Evolutionary conservation across 345 rosid species (phyloP).

Genomic region (Aethionema arabicum): DNA sequence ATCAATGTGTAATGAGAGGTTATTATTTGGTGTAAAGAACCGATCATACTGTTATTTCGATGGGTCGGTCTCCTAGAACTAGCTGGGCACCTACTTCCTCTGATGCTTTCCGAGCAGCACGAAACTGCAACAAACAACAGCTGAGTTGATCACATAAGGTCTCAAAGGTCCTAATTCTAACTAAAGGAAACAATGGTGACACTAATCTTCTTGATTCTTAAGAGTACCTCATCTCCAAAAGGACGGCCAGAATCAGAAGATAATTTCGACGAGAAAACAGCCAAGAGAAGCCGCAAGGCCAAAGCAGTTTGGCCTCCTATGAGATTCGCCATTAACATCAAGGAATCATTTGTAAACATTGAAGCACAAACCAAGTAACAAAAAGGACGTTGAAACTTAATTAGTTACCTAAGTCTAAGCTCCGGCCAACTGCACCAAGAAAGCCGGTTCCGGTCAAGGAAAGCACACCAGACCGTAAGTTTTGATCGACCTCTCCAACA

Average conservation of each 20-base stretch:
- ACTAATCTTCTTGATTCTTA: background rate
- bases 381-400: background rate
- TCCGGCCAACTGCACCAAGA: constrained; percentile 80
- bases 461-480: constrained; percentile 52
- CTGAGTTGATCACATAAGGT: background rate
- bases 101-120: constrained; percentile 73
- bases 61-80: constrained; percentile 85
- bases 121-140: constrained; percentile 51
- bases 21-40: background rate
- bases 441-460: constrained; percentile 82
- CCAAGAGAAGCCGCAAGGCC: constrained; percentile 78
- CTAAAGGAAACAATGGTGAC: background rate
- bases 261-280: constrained; percentile 75
- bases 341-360: background rate
- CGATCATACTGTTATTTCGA: constrained; percentile 67
- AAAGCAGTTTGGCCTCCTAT: constrained; percentile 90
- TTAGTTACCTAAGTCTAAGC: constrained; percentile 70
- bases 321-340: constrained; percentile 9
- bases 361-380: background rate
- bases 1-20: background rate
- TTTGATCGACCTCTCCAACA: constrained; percentile 47
- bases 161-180: background rate
- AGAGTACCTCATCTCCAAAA: constrained; percentile 78
- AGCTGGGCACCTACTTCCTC: constrained; percentile 91
- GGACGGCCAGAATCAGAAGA: constrained; percentile 72